Evolutionary conservation across 2,329 filamentous ascomycete species (phyloP), one percentile per base, ranked within the genome.

Genomic region (Fusarium paranaense): DNA sequence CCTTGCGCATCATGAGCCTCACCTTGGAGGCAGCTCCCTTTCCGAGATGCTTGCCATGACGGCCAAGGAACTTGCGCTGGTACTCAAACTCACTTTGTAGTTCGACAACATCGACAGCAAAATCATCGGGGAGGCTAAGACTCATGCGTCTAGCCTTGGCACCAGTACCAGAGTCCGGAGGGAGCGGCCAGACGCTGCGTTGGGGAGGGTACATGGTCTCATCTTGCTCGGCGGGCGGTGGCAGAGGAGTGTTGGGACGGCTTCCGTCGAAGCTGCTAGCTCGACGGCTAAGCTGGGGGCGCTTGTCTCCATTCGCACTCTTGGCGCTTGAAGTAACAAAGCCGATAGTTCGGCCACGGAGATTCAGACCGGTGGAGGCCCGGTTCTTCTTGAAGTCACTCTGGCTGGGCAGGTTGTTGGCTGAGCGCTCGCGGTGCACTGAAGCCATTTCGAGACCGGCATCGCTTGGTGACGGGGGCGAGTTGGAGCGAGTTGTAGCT

Each of bases 1-100:
- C 91, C 81, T 92, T 94, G 72, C 92, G 89, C 66, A 87, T 87
- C 93, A 97, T 97, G 69, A 96, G 87, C 37, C 91, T 93, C 27
- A 97, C 95, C 75, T 93, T 93, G 50, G 94, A 94, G 7, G 94
- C 95, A 13, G 94, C 93, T 47, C 95, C 95, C 82, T 94, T 94
- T 70, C 95, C 95, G 8, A 97, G 86, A 70, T 92, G 89, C 83
- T 93, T 95, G 42, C 93, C 92, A 77, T 93, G 90, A 47, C 91
- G 90, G 10, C 93, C 92, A 35, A 94, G 87, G 61, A 96, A 85
- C 74, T 93, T 90, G 82, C 90, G 92, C 72, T 90, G 87, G 73
- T 92, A 93, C 70, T 92, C 90, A 76, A 91, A 96, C 76, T 95
- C 93, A 56, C 87, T 86, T 69, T 90, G 87, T 5, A 96, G 86